Evolutionary conservation across 2,329 filamentous ascomycete species (phyloP).

Genomic region (Pleochaeta shiraiana): DNA sequence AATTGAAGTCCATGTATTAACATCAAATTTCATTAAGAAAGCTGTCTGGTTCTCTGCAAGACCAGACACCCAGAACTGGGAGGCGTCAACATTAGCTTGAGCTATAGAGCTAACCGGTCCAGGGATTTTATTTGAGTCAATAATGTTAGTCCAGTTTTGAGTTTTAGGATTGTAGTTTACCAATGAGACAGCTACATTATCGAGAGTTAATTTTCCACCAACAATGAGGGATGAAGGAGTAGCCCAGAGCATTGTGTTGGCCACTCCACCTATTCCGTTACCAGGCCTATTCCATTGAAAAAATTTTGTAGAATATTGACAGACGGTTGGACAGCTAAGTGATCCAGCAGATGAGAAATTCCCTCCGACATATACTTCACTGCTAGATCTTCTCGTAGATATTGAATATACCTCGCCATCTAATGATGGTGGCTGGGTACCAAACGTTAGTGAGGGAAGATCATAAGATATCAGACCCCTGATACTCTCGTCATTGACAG

Average conservation of each 20-base stretch:
- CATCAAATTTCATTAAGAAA: slow-evolving; percentile 70
- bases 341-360: slow-evolving; percentile 66
- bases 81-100: slow-evolving; percentile 46
- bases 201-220: slow-evolving; percentile 52
- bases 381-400: slow-evolving; percentile 42
- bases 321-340: slow-evolving; percentile 63
- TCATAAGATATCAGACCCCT: slow-evolving; percentile 66
- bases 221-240: slow-evolving; percentile 49
- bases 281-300: slow-evolving; percentile 68
- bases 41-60: slow-evolving; percentile 41
- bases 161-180: slow-evolving; percentile 49
- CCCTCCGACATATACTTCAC: slow-evolving; percentile 69
- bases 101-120: slow-evolving; percentile 62
- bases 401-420: slow-evolving; percentile 61
- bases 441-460: slow-evolving; percentile 39
- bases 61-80: slow-evolving; percentile 67
- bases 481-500: slow-evolving; percentile 36
- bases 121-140: slow-evolving; percentile 43
- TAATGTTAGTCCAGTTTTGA: slow-evolving; percentile 41
- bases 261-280: slow-evolving; percentile 44
- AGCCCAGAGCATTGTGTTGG: slow-evolving; percentile 56
- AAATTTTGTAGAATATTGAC: slow-evolving; percentile 47
- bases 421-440: slow-evolving; percentile 53
- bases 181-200: slow-evolving; percentile 41
- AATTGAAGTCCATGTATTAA: slow-evolving; percentile 45